Evolutionary conservation across 768 basidiomycete genomes (phyloP).

Genomic region (Cantharellus anzutake): DNA sequence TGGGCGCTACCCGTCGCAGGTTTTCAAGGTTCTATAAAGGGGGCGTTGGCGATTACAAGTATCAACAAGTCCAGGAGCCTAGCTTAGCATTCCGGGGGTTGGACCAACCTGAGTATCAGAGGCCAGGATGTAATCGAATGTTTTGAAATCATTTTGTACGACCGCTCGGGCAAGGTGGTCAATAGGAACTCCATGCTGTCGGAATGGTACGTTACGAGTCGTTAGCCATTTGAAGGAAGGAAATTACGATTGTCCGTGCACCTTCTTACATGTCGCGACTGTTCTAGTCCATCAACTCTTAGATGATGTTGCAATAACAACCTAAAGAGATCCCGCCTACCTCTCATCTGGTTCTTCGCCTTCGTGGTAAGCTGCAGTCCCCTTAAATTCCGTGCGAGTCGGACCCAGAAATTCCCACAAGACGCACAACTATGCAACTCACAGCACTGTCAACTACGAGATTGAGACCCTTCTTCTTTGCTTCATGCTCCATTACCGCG

Average conservation of each 20-base stretch:
- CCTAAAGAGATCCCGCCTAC: not conserved
- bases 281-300: not conserved
- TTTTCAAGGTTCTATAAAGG: slow-evolving; percentile 7
- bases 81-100: too few species aligned
- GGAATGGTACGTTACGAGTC: not conserved
- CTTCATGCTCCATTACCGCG: slow-evolving; percentile 6
- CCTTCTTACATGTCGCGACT: slow-evolving; percentile 7
- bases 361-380: slow-evolving; percentile 7
- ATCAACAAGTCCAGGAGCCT: not conserved
- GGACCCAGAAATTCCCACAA: not conserved
- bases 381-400: not conserved
- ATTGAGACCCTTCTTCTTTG: slow-evolving; percentile 4
- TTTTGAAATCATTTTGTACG: slow-evolving; percentile 2
- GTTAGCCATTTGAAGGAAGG: not conserved
- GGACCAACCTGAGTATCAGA: slow-evolving; percentile 8
- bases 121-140: slow-evolving; percentile 9
- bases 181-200: slow-evolving; percentile 7
- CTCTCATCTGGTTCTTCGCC: slow-evolving; percentile 7
- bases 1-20: slow-evolving; percentile 7
- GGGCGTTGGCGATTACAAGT: not conserved
- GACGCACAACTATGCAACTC: not conserved
- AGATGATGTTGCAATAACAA: not conserved
- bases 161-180: slow-evolving; percentile 7
- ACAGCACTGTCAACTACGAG: slow-evolving; percentile 8
- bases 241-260: not conserved